phyloP scores from a whole-genome alignment of 441 rosid species.

The Daphne laureola region DNA sequence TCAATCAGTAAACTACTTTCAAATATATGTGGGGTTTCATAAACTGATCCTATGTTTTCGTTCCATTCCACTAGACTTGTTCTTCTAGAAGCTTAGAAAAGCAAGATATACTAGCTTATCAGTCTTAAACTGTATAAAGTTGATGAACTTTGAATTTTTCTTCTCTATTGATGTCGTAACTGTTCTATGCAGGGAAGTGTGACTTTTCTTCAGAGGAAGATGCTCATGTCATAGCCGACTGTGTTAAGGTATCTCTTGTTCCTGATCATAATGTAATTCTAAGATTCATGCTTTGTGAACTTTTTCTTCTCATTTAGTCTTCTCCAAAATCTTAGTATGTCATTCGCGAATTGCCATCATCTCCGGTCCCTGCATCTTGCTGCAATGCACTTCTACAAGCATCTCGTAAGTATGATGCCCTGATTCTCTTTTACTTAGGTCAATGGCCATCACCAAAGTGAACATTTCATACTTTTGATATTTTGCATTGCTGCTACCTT shows the following conservation, averaged over 20 bases:
- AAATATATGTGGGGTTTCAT: no score
- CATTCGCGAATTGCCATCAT: slow-evolving; percentile 93
- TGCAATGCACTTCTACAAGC: slow-evolving; percentile 94
- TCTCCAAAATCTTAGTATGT: slow-evolving; percentile 56
- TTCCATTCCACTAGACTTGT: no score
- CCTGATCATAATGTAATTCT: slow-evolving; percentile 14
- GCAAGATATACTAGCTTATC: no score
- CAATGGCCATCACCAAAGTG: no score
- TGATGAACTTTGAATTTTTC: neutral
- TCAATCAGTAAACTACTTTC: no score
- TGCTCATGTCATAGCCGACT: slow-evolving; percentile 91
- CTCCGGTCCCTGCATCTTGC: slow-evolving; percentile 99
- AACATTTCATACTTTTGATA: no score
- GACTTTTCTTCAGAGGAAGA: slow-evolving; percentile 75
- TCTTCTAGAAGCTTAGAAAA: no score
- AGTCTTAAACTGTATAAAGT: no score
- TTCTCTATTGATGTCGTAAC: slow-evolving; percentile 10
- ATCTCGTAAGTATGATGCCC: slow-evolving; percentile 61
- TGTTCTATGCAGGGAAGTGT: slow-evolving; percentile 54
- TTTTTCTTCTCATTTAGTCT: slow-evolving; percentile 18
- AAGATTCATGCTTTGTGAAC: slow-evolving; percentile 11
- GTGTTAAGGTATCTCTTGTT: slow-evolving; percentile 68
- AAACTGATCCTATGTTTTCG: no score
- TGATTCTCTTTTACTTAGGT: no score
- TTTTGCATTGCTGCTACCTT: no score